Evolutionary conservation across 2,329 filamentous ascomycete genomes (phyloP).

Genomic region (Ambrosiella xylebori): DNA sequence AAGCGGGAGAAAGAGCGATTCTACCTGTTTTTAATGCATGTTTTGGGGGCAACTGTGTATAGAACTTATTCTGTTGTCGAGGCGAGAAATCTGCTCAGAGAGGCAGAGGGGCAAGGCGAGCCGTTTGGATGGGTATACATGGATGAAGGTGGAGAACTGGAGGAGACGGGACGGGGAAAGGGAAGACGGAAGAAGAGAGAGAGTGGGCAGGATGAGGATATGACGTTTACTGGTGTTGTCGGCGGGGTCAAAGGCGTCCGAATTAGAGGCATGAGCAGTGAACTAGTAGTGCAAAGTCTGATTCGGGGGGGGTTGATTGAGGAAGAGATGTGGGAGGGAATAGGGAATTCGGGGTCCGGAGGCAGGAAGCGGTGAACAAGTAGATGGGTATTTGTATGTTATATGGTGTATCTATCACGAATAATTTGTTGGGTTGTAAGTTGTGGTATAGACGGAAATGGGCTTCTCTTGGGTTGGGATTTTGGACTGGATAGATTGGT

Average conservation of each 20-base stretch:
- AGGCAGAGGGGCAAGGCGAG: slow-evolving; percentile 14
- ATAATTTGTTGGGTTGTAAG: background rate
- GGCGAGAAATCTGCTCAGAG: slow-evolving; percentile 40
- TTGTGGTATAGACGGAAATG: too few relatives aligned
- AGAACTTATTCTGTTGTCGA: slow-evolving; percentile 48
- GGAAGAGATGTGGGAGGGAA: slow-evolving; percentile 27
- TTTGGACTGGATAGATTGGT: too few relatives aligned
- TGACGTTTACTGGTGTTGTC: background rate
- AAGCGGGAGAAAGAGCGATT: slow-evolving; percentile 45
- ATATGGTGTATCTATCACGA: background rate
- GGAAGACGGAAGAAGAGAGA: slow-evolving; percentile 14
- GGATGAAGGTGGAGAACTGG: slow-evolving; percentile 39
- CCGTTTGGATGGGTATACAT: slow-evolving; percentile 68
- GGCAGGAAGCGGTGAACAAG: background rate
- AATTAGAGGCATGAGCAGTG: slow-evolving; percentile 58
- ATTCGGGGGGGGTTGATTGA: slow-evolving; percentile 69
- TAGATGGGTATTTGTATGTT: background rate
- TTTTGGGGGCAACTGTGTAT: slow-evolving; percentile 55
- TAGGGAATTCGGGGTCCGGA: background rate
- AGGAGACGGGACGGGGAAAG: slow-evolving; percentile 23
- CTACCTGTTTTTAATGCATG: slow-evolving; percentile 65
- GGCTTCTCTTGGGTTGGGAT: too few relatives aligned
- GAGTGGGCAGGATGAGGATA: slow-evolving; percentile 14
- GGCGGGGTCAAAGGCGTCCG: slow-evolving; percentile 24
- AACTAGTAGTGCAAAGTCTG: slow-evolving; percentile 81